A percentile compares a stretch with the other conserved stretches of the same genome.
phyloP scores from a whole-genome alignment of 1,284 basidiomycete species.

The Albatrellus sp. region DNA sequence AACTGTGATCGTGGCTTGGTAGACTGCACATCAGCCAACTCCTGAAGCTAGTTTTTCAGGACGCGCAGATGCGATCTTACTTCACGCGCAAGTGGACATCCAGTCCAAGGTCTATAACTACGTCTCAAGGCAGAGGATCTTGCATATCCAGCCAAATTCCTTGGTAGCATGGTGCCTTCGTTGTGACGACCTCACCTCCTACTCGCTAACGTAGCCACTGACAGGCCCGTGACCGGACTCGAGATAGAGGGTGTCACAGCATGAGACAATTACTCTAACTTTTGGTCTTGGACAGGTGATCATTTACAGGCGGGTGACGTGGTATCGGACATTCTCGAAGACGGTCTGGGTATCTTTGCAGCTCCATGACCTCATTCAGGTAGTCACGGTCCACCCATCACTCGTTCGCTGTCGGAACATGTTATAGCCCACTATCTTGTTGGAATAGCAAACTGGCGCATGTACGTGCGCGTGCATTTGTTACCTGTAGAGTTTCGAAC shows the following conservation, averaged over 20 bases:
- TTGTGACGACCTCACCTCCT: not conserved
- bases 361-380: conserved; percentile 84
- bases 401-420: conserved; percentile 3
- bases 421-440: not conserved
- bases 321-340: conserved; percentile 80
- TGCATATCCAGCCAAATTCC: conserved; percentile 71
- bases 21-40: conserved; percentile 61
- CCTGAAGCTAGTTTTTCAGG: conserved; percentile 81
- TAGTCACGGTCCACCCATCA: conserved; percentile 17
- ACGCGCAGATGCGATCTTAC: conserved; percentile 86
- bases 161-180: conserved; percentile 28
- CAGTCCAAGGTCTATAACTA: conserved; percentile 81
- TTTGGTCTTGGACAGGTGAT: conserved; percentile 59
- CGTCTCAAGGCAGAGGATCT: conserved; percentile 65
- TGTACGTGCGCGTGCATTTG: not conserved
- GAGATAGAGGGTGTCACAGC: conserved; percentile 56
- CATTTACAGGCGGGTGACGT: conserved; percentile 72
- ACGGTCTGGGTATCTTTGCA: conserved; percentile 84
- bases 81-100: conserved; percentile 85
- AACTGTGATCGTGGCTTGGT: conserved; percentile 28
- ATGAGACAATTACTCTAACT: conserved; percentile 56
- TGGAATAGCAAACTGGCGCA: too few relatives aligned
- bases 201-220: conserved; percentile 22
- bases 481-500: too few relatives aligned
- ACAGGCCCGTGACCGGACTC: conserved; percentile 26